A percentile compares a stretch with the other conserved stretches of the same genome.
Evolutionary conservation across 2,329 filamentous ascomycete genomes (phyloP).

Genomic region (Bipolaris oryzae): DNA sequence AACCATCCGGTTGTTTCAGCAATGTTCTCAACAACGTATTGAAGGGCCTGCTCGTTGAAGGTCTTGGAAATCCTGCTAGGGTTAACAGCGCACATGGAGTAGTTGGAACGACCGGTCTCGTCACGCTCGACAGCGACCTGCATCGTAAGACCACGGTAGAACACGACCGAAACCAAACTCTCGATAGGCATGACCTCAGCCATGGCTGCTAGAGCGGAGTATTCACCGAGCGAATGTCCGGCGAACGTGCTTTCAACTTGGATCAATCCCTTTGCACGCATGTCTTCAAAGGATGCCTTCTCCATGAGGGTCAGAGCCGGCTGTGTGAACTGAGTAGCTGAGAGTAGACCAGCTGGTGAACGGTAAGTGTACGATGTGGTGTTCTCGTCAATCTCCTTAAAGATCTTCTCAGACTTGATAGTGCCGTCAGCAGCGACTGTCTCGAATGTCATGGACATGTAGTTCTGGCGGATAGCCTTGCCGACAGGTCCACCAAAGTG

Average conservation of each 20-base stretch:
- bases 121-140: constrained; percentile 98
- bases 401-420: constrained; percentile 98
- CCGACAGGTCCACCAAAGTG: constrained; percentile 96
- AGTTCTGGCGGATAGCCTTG: constrained; percentile 97
- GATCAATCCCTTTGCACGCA: constrained; percentile 95
- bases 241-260: constrained; percentile 97
- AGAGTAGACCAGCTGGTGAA: constrained; percentile 91
- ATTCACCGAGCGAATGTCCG: constrained; percentile 96
- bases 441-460: constrained; percentile 99
- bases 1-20: constrained; percentile 93
- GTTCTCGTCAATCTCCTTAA: constrained; percentile 93
- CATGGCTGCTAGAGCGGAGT: constrained; percentile 92
- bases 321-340: constrained; percentile 98
- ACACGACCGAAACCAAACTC: constrained; percentile 95
- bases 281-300: constrained; percentile 99
- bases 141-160: constrained; percentile 99
- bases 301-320: constrained; percentile 98
- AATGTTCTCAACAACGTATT: constrained; percentile 96
- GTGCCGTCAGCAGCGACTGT: constrained; percentile 90
- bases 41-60: constrained; percentile 96
- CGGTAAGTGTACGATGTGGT: constrained; percentile 97
- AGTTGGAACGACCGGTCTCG: constrained; percentile 90
- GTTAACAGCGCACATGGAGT: constrained; percentile 99
- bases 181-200: constrained; percentile 99
- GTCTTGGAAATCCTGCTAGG: constrained; percentile 97